Evolutionary conservation across 495 filamentous ascomycete species (phyloP).

Genomic region (Hypoxylon trugodes): DNA sequence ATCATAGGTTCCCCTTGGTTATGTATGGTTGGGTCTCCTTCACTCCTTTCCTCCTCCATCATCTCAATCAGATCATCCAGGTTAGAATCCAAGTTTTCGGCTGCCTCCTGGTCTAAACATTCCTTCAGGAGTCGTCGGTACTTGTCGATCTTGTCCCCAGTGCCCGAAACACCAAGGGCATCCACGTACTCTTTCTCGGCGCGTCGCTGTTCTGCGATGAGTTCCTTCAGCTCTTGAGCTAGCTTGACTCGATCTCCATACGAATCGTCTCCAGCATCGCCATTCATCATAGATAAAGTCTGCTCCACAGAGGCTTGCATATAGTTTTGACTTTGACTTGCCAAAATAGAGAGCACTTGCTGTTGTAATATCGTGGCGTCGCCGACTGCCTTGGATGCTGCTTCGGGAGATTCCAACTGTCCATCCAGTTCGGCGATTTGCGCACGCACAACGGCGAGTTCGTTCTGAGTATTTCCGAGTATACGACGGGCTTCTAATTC

Average conservation of each 20-base stretch:
- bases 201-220: conserved; percentile 49
- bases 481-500: conserved; percentile 66
- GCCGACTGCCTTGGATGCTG: conserved; percentile 48
- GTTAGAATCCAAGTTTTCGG: conserved; percentile 56
- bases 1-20: conserved; percentile 41
- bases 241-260: conserved; percentile 50
- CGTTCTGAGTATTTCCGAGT: conserved; percentile 60
- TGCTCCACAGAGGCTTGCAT: conserved; percentile 48
- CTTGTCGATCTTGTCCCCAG: conserved; percentile 58
- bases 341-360: conserved; percentile 50
- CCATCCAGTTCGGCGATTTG: conserved; percentile 58
- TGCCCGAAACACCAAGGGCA: conserved; percentile 54
- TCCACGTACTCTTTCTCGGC: conserved; percentile 58
- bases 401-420: conserved; percentile 54
- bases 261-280: conserved; percentile 43
- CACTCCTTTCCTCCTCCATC: conserved; percentile 58
- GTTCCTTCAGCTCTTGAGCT: conserved; percentile 48
- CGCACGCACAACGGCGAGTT: conserved; percentile 59
- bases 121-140: conserved; percentile 55
- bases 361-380: conserved; percentile 47
- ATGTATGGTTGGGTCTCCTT: conserved; percentile 22
- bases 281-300: conserved; percentile 47
- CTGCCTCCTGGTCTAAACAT: conserved; percentile 56
- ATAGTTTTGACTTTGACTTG: conserved; percentile 52
- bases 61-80: conserved; percentile 59